Conservation (phyloP, 2,329 filamentous ascomycete genomes). For the Scleromitrula shiraiana region DNA sequence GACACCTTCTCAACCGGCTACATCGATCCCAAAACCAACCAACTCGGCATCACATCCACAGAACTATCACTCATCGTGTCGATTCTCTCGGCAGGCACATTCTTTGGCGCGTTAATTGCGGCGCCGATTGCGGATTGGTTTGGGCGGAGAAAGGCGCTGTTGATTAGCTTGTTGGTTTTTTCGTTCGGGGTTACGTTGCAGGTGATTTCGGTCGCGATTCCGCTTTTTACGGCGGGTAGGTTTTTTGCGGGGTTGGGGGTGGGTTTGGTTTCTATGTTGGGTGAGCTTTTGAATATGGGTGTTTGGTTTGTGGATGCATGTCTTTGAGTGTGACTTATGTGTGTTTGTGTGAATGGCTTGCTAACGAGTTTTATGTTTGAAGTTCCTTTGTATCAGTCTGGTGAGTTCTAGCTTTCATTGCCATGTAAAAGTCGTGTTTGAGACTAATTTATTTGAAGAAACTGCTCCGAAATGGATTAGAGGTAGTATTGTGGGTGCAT, state of each 20-base stretch:
- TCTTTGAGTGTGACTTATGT: no score
- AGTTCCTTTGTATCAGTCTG: conserved; percentile 7
- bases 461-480: conserved; percentile 9
- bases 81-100: conserved; percentile 70
- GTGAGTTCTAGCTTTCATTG: not conserved
- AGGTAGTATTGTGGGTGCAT: conserved; percentile 36
- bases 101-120: conserved; percentile 51
- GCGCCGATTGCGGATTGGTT: conserved; percentile 33
- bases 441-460: not conserved
- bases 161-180: conserved; percentile 58
- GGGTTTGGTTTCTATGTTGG: conserved; percentile 59
- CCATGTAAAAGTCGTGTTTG: not conserved
- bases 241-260: conserved; percentile 69
- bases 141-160: conserved; percentile 51
- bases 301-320: not conserved
- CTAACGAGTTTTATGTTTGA: not conserved
- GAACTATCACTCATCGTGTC: conserved; percentile 55
- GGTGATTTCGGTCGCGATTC: conserved; percentile 51
- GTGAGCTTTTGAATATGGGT: conserved; percentile 30
- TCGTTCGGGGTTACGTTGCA: conserved; percentile 60
- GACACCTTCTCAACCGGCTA: conserved; percentile 46
- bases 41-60: conserved; percentile 41
- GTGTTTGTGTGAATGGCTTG: no score
- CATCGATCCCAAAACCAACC: conserved; percentile 32
- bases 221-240: conserved; percentile 62